phyloP scores from a whole-genome alignment of 371 early-diverging fungal species.

The Apophysomyces ossiformis region DNA sequence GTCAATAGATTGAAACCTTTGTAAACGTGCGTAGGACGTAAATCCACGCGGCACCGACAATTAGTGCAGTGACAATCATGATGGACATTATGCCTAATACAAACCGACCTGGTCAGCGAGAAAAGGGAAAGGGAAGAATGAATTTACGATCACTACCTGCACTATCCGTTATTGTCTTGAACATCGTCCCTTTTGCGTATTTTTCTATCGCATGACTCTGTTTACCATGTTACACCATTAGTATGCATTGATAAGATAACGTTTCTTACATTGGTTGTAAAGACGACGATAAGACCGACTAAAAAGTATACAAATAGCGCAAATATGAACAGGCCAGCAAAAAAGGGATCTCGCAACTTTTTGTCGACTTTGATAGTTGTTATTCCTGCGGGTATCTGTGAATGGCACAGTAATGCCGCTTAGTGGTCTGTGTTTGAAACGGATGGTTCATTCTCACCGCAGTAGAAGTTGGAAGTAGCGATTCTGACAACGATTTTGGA shows the following conservation, averaged over 20 bases:
- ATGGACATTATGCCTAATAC: conserved; percentile 51
- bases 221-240: not conserved
- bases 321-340: conserved; percentile 50
- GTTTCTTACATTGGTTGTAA: conserved; percentile 60
- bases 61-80: conserved; percentile 50
- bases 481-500: conserved; percentile 38
- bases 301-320: conserved; percentile 43
- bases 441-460: conserved; percentile 30
- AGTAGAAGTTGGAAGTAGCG: conserved; percentile 44
- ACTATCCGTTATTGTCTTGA: conserved; percentile 57
- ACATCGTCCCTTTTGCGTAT: conserved; percentile 52
- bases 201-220: conserved; percentile 45
- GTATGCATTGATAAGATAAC: not conserved
- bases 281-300: conserved; percentile 52
- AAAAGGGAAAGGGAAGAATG: not conserved
- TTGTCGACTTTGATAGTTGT: conserved; percentile 37
- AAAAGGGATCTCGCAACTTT: conserved; percentile 61
- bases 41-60: conserved; percentile 59
- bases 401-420: not conserved
- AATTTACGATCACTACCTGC: conserved; percentile 42
- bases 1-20: conserved; percentile 34
- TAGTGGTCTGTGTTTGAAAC: not conserved
- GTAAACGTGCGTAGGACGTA: conserved; percentile 56
- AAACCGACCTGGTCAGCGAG: not conserved
- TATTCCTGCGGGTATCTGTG: conserved; percentile 47